Evolutionary conservation across 345 rosid genomes (phyloP).

Genomic region (Schrenkiella parvula): DNA sequence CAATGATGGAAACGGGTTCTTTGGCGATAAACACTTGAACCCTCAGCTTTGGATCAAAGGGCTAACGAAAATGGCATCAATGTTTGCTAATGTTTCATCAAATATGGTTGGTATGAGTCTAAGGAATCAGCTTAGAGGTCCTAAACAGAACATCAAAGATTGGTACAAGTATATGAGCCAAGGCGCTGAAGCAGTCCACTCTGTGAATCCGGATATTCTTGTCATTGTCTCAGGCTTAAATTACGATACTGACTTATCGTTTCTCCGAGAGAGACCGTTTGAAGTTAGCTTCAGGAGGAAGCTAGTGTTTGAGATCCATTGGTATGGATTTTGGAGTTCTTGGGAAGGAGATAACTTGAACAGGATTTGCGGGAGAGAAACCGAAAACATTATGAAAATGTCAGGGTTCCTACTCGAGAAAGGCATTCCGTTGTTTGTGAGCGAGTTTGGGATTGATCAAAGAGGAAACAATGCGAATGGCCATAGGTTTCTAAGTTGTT

Average conservation of each 20-base stretch:
- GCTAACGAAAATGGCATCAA: slow-evolving; percentile 55
- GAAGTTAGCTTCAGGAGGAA: slow-evolving; percentile 55
- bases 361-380: slow-evolving; percentile 60
- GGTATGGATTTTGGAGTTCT: slow-evolving; percentile 77
- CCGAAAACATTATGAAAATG: slow-evolving; percentile 42
- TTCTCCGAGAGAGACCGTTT: slow-evolving; percentile 39
- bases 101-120: slow-evolving; percentile 82
- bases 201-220: slow-evolving; percentile 64
- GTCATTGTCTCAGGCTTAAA: slow-evolving; percentile 77
- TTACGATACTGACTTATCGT: slow-evolving; percentile 64
- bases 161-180: slow-evolving; percentile 83
- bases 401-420: slow-evolving; percentile 55
- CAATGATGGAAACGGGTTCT: slow-evolving; percentile 80
- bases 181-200: slow-evolving; percentile 88
- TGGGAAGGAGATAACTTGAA: slow-evolving; percentile 67
- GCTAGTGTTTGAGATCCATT: slow-evolving; percentile 71
- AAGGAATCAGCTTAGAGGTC: slow-evolving; percentile 88
- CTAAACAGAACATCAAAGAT: slow-evolving; percentile 61
- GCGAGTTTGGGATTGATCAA: slow-evolving; percentile 73
- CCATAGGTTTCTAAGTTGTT: slow-evolving; percentile 68
- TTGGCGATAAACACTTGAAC: slow-evolving; percentile 64
- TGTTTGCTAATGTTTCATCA: slow-evolving; percentile 50
- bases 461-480: slow-evolving; percentile 70
- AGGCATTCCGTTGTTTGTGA: slow-evolving; percentile 60
- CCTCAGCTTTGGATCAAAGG: slow-evolving; percentile 74